Evolutionary conservation across 2,329 filamentous ascomycete species (phyloP), one percentile per base, ranked within the genome.

Genomic region (Colletotrichum sojae): DNA sequence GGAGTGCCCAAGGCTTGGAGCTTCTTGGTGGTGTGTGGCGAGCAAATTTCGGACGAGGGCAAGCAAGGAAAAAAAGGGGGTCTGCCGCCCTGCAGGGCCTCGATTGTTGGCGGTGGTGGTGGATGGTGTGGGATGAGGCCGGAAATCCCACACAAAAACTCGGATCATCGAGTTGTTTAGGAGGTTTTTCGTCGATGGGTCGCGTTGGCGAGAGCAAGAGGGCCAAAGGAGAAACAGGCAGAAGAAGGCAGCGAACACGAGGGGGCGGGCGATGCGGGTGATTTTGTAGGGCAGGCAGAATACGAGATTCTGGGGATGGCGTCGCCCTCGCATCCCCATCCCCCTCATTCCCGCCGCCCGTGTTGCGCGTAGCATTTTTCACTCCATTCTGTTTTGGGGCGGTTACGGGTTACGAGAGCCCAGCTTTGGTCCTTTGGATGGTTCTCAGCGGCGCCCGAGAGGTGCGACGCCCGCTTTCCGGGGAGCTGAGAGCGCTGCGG

Each of bases 271-370:
- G 31, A 36, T 36, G 49, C 59, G n/a, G 25, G 55, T 13, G 60
- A 48, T 69, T 65, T 59, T 69, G 66, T 69, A 69, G 43, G 40
- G 55, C 40, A n/a, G 36, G 31, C 31, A 36, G n/a, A 51, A 51
- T 66, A 60, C 55, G 61, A 55, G 49, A 49, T 55, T 63, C 22
- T 43, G n/a, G 22, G 49, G 46, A 61, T 45, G 40, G 8, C 18
- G 20, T 31, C 22, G 16, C 10, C 20, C 22, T n/a, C 16, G 20
- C 16, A 15, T 43, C 40, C 16, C 40, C 40, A 25, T 39, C 20
- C 36, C 31, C 40, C 45, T 31, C 45, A 22, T 15, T 13, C 31
- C 39, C n/a, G 31, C 10, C 31, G 31, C 31, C 31, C 31, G 31
- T 10, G 31, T 36, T 36, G 31, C 31, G 31, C 31, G 31, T 36